phyloP scores from a whole-genome alignment of 495 filamentous ascomycete genomes.

The Neurospora sp. region DNA sequence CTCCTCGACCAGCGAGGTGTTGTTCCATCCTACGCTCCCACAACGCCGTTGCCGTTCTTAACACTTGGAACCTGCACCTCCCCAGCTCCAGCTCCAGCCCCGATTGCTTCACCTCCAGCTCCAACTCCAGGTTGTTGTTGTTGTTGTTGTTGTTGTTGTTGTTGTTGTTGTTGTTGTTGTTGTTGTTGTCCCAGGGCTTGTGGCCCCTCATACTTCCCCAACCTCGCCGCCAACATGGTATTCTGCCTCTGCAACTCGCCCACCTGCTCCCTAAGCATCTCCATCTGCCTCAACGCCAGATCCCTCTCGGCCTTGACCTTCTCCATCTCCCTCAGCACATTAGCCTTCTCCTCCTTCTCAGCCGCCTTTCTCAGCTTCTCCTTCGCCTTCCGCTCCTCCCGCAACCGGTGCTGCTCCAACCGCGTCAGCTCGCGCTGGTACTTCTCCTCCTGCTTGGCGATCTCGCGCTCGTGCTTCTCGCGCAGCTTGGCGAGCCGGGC shows the following conservation, averaged over 20 bases:
- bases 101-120: no score
- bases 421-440: slow-evolving; percentile 52
- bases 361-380: slow-evolving; percentile 43
- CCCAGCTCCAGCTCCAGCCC: neutral
- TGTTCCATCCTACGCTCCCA: neutral
- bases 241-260: slow-evolving; percentile 60
- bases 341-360: slow-evolving; percentile 45
- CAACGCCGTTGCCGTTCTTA: neutral
- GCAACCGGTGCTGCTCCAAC: slow-evolving; percentile 51
- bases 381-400: slow-evolving; percentile 51
- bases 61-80: neutral
- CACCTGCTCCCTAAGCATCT: slow-evolving; percentile 53
- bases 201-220: slow-evolving; percentile 27
- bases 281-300: slow-evolving; percentile 46
- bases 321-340: slow-evolving; percentile 38
- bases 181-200: no score
- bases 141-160: no score
- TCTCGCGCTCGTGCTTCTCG: slow-evolving; percentile 50
- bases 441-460: slow-evolving; percentile 54
- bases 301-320: slow-evolving; percentile 45
- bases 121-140: no score
- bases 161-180: no score
- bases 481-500: slow-evolving; percentile 35
- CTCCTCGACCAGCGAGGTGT: neutral
- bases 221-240: slow-evolving; percentile 39